Evolutionary conservation across 2,329 filamentous ascomycete genomes (phyloP).

Genomic region (Aspergillus phoenicis): DNA sequence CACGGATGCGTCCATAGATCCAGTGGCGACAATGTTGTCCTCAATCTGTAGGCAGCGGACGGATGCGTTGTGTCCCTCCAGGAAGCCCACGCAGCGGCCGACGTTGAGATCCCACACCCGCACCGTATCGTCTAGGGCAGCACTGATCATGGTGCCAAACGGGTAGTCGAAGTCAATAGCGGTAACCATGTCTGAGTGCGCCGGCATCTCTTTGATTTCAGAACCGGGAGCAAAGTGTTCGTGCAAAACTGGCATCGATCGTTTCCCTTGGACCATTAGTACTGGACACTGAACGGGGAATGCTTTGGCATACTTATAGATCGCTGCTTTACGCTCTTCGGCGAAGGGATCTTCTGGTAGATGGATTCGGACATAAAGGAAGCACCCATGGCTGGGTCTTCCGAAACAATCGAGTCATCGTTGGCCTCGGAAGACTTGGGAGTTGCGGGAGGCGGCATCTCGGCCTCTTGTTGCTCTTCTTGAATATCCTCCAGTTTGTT

Average conservation of each 20-base stretch:
- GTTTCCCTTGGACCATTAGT: conserved; percentile 54
- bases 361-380: conserved; percentile 98
- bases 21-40: conserved; percentile 92
- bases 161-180: conserved; percentile 96
- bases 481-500: conserved; percentile 65
- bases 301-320: conserved; percentile 39
- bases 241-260: conserved; percentile 90
- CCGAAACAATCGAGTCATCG: conserved; percentile 56
- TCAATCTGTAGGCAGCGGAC: conserved; percentile 91
- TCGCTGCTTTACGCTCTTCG: conserved; percentile 55
- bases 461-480: conserved; percentile 46
- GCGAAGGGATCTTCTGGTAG: conserved; percentile 84
- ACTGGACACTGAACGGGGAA: neutral
- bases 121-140: conserved; percentile 89
- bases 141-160: conserved; percentile 91
- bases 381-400: conserved; percentile 55
- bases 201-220: conserved; percentile 82
- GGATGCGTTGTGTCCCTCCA: conserved; percentile 94
- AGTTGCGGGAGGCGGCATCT: conserved; percentile 34
- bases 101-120: conserved; percentile 96
- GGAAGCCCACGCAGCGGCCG: conserved; percentile 83
- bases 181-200: conserved; percentile 85
- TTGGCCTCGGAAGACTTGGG: conserved; percentile 40
- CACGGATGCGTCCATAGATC: conserved; percentile 92
- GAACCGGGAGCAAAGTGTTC: conserved; percentile 92